Base-by-base conservation (phyloP, 1,139 yeast species). In the Nakaseomyces uthaithaninus region DNA sequence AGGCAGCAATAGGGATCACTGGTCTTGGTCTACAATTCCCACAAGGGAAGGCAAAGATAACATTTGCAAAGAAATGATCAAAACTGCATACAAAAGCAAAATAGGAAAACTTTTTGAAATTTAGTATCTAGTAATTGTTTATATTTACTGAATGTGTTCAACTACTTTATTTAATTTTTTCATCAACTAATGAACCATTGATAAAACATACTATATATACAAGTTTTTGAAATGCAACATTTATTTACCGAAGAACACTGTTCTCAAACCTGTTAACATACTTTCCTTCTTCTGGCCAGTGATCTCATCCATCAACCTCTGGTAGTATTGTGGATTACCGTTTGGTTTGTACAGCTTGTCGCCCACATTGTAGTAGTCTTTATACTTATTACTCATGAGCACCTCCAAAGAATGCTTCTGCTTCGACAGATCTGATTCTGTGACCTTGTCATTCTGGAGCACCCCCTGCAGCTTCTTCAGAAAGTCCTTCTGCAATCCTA, bases 251-350 rank as follows among this genome's bases (percentile, higher is more conserved):
- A 77, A 72, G 20, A 80, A 55, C 36, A 82, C 84, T 8, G 86
- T 79, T 61, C 79, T 75, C 55, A 80, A 55, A 27, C 89, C 89
- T 38, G 74, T 64, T 45, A 74, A 61, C 41, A 82, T 64, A 15
- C 75, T 72, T 61, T 85, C 94, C 60, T 75, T 79, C 54, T 71
- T 71, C 51, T 80, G 79, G n/a, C 94, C 91, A 44, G 71, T 69
- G 38, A 87, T 71, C 59, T 85, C 94, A 37, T 71, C 68, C 63
- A 81, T 54, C 42, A 87, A 68, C 54, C 93, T 71, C 33, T 69
- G 71, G 56, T 87, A 87, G 57, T 87, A 87, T 38, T 71, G 64
- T 2, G 94, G 89, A 59, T 86, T 84, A 2, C 95, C 94, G 55
- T 80, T 78, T 23, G 96, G 96, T 50, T 64, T 69, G 53, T 75